Evolutionary conservation across 441 rosid genomes (phyloP).

Genomic region (Flueggea neowawraea): DNA sequence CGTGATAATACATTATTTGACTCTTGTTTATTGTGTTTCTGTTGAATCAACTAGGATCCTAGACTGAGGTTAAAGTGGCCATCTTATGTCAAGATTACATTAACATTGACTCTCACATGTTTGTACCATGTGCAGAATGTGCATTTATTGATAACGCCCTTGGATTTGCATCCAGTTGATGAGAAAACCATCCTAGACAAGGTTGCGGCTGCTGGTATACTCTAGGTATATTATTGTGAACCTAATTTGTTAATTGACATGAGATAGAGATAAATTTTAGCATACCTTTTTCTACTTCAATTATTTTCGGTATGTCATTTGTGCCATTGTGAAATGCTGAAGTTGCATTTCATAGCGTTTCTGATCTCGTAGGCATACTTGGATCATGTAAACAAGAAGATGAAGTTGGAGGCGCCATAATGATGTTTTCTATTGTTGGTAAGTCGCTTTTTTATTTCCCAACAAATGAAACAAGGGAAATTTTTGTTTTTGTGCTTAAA

Average conservation of each 20-base stretch:
- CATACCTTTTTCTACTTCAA: neutral
- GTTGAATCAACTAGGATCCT: no score
- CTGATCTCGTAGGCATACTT: conserved; percentile 60
- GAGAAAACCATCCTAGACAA: no score
- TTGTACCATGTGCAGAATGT: no score
- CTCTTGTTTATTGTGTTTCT: no score
- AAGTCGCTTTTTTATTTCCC: neutral
- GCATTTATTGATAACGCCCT: no score
- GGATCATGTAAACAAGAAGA: conserved; percentile 52
- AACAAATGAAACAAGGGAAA: no score
- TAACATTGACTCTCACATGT: no score
- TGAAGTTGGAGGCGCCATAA: conserved; percentile 20
- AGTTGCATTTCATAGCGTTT: conserved; percentile 8
- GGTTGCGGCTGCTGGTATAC: no score
- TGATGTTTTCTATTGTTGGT: neutral
- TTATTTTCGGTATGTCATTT: neutral
- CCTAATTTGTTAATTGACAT: neutral
- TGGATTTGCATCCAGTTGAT: no score
- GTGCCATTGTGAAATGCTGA: neutral
- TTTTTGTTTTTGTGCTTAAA: no score
- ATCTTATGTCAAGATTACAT: neutral
- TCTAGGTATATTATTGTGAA: conserved; percentile 7
- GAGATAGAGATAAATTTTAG: neutral
- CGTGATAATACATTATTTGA: no score
- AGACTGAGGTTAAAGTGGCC: no score